Conservation (phyloP, 1,284 basidiomycete species). For the Sanghuangporus sanghuang region DNA sequence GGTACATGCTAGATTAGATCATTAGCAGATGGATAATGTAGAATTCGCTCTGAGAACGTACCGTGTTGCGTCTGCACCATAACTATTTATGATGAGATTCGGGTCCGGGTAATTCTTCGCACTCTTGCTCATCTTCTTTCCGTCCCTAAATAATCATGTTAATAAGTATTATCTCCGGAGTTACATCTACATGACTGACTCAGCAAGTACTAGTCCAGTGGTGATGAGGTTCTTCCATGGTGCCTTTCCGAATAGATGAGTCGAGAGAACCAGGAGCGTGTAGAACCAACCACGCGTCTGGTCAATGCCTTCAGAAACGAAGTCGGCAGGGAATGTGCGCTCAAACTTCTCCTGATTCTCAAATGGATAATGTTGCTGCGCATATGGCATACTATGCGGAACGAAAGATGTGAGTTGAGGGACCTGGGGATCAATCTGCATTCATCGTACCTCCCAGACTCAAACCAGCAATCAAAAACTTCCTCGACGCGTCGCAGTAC, state of each 20-base stretch:
- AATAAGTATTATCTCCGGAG: neutral
- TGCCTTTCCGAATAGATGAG: conserved; percentile 89
- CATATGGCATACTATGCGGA: conserved; percentile 90
- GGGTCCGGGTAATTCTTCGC: conserved; percentile 99
- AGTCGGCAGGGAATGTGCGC: conserved; percentile 91
- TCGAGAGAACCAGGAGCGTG: conserved; percentile 92
- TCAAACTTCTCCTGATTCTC: conserved; percentile 91
- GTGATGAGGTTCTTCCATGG: conserved; percentile 99
- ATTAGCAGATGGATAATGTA: neutral
- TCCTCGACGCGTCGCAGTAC: conserved; percentile 86
- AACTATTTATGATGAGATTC: conserved; percentile 83
- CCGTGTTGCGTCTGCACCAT: conserved; percentile 96
- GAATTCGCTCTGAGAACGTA: conserved; percentile 27
- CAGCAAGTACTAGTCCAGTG: conserved; percentile 92
- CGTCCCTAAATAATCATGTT: conserved; percentile 57
- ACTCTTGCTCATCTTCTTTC: conserved; percentile 99
- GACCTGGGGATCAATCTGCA: neutral
- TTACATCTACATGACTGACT: conserved; percentile 42
- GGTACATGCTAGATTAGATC: conserved; percentile 69
- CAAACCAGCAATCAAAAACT: conserved; percentile 99
- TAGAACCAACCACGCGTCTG: conserved; percentile 99
- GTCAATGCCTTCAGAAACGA: conserved; percentile 96
- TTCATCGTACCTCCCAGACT: conserved; percentile 87
- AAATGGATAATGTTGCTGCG: conserved; percentile 96
- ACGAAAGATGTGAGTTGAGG: neutral